Base-by-base conservation (phyloP, 192 early-diverging fungal genomes). In the Coemansia sp. region DNA sequence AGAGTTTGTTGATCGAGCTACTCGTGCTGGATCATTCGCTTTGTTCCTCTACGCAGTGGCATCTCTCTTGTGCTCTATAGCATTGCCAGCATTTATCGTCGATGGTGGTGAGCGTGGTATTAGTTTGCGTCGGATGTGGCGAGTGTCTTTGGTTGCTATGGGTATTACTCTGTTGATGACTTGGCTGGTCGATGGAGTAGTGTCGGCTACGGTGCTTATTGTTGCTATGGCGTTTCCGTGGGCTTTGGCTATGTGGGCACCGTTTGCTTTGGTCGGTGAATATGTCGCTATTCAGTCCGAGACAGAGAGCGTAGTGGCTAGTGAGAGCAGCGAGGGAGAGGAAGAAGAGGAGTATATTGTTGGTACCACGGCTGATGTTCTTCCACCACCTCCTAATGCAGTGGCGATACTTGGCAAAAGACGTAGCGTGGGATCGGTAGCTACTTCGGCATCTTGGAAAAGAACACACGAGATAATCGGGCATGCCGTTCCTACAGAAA, bases 211-310 rank as follows among this genome's bases (percentile, higher is more conserved):
- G 0, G 55, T 84, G 3, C 65, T 95, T 5, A 85, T 97, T 72
- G 86, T 92, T 1, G 37, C 87, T 2, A 84, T 89, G 69, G 94
- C 96, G 44, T 87, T 97, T 21, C 86, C 94, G 1, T 99, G 95
- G 95, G 94, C 92, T 0, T 75, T 94, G 21, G 87, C 89, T 16
- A 75, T 91, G 77, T 98, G 97, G 97, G 87, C 95, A 39, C 97
- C 97, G 4, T 96, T 96, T 84, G 88, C 93, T 0, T 85, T 98
- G 68, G 86, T 98, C 2, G 95, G 95, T 28, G 93, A 84, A 57
- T 82, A 77, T 38, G 69, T 77, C 43, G 65, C 74, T 3, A 82
- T 82, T 57, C 64, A 68, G 5, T 35, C 74, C 2, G 74, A 59
- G 30, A 14, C 43, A 38, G 26, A 16, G 19, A 23, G 7, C 3